Evolutionary conservation across 345 rosid genomes (phyloP).

Genomic region (Anacardium occidentale): DNA sequence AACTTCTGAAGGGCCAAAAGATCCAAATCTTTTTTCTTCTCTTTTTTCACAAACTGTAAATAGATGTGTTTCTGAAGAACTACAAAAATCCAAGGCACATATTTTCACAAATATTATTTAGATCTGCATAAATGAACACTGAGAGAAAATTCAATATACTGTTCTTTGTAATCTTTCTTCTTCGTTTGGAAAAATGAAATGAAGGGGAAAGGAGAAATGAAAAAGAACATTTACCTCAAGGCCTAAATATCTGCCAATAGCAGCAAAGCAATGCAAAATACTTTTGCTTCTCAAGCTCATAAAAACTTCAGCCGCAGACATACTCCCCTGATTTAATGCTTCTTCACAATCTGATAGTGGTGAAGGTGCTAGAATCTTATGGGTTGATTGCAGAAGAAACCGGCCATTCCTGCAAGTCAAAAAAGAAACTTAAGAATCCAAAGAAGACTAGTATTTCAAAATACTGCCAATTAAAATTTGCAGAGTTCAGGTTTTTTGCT

Average conservation of each 20-base stretch:
- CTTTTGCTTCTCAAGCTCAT: constrained; percentile 85
- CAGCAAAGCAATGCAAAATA: constrained; percentile 76
- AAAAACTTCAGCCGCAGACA: constrained; percentile 76
- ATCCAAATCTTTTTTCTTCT: too few species aligned
- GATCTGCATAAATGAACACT: constrained; percentile 1
- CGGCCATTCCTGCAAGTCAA: constrained; percentile 75
- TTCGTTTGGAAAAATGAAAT: background rate
- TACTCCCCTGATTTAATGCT: constrained; percentile 85
- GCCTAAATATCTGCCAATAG: constrained; percentile 88
- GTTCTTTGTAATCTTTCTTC: background rate
- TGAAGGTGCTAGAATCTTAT: constrained; percentile 56
- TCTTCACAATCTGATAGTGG: constrained; percentile 77
- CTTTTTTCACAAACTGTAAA: background rate
- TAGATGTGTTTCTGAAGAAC: background rate
- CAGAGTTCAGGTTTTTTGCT: background rate
- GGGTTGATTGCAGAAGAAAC: constrained; percentile 74
- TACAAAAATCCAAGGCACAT: background rate
- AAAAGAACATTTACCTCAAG: constrained; percentile 60
- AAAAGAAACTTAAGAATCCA: constrained; percentile 17
- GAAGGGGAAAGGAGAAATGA: background rate
- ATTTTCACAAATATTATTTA: too few species aligned
- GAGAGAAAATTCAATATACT: background rate
- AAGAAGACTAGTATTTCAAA: background rate
- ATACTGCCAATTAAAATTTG: background rate
- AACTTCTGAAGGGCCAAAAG: background rate